phyloP scores from a whole-genome alignment of 768 basidiomycete genomes.

The Neoboletus magnificus region DNA sequence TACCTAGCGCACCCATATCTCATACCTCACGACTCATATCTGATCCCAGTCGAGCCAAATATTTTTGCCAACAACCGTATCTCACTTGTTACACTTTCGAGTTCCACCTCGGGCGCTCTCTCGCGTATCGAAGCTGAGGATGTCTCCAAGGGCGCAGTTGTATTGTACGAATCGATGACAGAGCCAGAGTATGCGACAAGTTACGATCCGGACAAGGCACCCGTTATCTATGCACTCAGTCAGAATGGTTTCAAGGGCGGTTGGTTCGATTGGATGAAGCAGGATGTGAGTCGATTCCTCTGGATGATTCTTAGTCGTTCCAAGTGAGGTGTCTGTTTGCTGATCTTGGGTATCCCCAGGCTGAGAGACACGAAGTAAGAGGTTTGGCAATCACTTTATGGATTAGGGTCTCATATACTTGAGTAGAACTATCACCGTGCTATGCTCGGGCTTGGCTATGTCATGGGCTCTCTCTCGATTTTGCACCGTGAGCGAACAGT shows the following conservation, averaged over 20 bases:
- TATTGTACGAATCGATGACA: constrained; percentile 24
- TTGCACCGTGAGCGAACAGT: constrained; percentile 17
- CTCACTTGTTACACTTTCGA: constrained; percentile 25
- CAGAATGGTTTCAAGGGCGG: constrained; percentile 13
- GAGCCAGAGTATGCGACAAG: constrained; percentile 24
- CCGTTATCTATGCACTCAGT: constrained; percentile 18
- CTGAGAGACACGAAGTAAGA: constrained; percentile 14
- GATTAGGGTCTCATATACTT: not conserved
- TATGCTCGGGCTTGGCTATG: constrained; percentile 18
- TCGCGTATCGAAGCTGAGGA: constrained; percentile 8
- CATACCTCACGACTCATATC: not conserved
- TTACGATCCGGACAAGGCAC: constrained; percentile 21
- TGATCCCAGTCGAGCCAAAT: constrained; percentile 21
- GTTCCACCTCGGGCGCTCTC: constrained; percentile 8
- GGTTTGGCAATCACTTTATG: not conserved
- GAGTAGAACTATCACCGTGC: constrained; percentile 22
- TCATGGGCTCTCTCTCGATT: constrained; percentile 25
- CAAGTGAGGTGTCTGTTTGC: not conserved
- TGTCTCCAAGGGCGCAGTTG: constrained; percentile 9
- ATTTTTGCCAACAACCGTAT: constrained; percentile 35
- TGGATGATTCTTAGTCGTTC: not conserved
- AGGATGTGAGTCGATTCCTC: constrained; percentile 14
- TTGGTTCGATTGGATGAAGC: constrained; percentile 24
- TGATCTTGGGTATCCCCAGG: constrained; percentile 4
- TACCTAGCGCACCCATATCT: not conserved